Evolutionary conservation across 495 filamentous ascomycete species (phyloP).

Genomic region (Sabuloglossum arenarium): DNA sequence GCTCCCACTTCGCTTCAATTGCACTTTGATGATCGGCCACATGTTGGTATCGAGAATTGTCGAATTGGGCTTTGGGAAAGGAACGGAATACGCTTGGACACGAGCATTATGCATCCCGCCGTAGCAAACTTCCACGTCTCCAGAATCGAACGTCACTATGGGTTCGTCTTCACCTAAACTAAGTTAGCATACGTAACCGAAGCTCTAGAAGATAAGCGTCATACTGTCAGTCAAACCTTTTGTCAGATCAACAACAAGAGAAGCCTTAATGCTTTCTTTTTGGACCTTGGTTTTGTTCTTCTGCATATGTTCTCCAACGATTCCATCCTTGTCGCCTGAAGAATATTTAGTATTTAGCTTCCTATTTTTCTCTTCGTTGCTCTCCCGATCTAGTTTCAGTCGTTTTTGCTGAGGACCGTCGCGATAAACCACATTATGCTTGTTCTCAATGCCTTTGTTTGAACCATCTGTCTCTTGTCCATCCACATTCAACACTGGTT

Average conservation of each 20-base stretch:
- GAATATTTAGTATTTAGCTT: constrained; percentile 12
- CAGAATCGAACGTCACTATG: constrained; percentile 21
- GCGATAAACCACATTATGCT: constrained; percentile 52
- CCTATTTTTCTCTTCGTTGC: constrained; percentile 17
- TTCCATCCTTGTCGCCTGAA: constrained; percentile 27
- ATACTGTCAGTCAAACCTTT: constrained; percentile 41
- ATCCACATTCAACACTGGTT: neutral
- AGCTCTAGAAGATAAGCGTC: constrained; percentile 2
- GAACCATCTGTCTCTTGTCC: neutral
- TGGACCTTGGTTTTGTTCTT: constrained; percentile 26
- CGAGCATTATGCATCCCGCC: constrained; percentile 52
- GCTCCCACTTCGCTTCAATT: constrained; percentile 33
- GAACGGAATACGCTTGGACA: constrained; percentile 46
- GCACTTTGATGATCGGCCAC: constrained; percentile 58
- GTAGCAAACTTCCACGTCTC: constrained; percentile 57
- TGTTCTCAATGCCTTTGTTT: constrained; percentile 29
- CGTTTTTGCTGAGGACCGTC: constrained; percentile 40
- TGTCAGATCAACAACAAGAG: constrained; percentile 43
- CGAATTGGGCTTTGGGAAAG: constrained; percentile 36
- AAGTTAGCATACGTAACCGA: constrained; percentile 5
- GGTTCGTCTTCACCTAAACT: constrained; percentile 28
- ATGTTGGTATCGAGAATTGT: constrained; percentile 25
- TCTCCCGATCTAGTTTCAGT: constrained; percentile 28
- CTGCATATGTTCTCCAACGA: constrained; percentile 43
- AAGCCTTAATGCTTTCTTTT: constrained; percentile 14